Conservation (phyloP, 345 rosid species). For the Gossypium herbaceum region DNA sequence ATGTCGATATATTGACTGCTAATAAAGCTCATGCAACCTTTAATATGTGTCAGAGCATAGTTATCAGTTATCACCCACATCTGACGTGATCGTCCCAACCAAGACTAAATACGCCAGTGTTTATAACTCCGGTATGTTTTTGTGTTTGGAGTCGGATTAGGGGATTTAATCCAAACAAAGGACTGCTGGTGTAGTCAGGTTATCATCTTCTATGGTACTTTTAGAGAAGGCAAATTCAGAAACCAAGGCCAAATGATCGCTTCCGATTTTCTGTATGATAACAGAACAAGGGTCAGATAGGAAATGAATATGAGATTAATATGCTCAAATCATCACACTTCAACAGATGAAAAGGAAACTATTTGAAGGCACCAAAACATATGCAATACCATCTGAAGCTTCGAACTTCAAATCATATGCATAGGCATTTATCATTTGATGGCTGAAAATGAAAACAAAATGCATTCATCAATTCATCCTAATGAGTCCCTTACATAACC, state of each 20-base stretch:
- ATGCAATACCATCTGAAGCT: background rate
- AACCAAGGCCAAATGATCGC: conserved; percentile 79
- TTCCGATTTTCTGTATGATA: conserved; percentile 54
- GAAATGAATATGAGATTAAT: background rate
- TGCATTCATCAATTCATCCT: background rate
- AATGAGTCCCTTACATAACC: background rate
- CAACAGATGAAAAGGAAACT: background rate
- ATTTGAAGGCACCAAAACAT: background rate
- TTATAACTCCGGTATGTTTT: background rate
- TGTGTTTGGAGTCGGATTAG: background rate
- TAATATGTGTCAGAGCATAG: background rate
- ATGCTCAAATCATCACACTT: background rate
- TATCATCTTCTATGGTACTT: background rate
- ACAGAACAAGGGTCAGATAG: background rate
- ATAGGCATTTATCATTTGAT: background rate
- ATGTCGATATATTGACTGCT: background rate
- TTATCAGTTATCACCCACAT: background rate
- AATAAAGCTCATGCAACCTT: background rate
- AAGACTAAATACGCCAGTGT: background rate
- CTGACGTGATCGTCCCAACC: background rate
- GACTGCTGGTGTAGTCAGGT: background rate
- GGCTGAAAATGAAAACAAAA: background rate
- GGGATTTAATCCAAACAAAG: background rate
- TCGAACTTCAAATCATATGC: no score
- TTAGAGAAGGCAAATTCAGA: conserved; percentile 58